Conservation (phyloP, 225 moss, liverwort and hornwort species). For the Sphagnum contortum region DNA sequence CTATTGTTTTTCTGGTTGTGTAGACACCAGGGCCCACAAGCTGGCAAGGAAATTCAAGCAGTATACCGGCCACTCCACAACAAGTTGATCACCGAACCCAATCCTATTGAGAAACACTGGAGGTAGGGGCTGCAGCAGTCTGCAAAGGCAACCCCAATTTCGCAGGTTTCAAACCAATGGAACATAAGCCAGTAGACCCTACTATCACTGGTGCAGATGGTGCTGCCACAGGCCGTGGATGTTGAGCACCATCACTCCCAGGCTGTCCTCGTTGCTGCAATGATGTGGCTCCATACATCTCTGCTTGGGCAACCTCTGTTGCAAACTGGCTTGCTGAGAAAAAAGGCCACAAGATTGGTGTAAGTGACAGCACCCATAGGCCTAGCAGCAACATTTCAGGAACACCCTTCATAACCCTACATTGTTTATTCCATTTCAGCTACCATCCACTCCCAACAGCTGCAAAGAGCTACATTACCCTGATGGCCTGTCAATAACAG, state of each 20-base stretch:
- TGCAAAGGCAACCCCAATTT: not conserved
- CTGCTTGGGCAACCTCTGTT: constrained; percentile 19
- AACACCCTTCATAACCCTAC: no score
- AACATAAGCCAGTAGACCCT: not conserved
- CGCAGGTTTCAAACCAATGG: not conserved
- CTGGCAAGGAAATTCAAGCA: no score
- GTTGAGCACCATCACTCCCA: constrained; percentile 14
- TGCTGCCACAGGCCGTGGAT: constrained; percentile 3
- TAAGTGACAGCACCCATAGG: no score
- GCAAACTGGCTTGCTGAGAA: constrained; percentile 34
- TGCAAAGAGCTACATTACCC: no score
- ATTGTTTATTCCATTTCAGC: no score
- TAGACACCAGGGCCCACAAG: no score
- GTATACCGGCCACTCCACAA: no score
- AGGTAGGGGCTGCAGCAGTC: constrained; percentile 1
- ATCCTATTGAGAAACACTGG: not conserved
- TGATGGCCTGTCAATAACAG: no score
- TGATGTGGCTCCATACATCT: constrained; percentile 19
- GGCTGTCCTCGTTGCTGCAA: constrained; percentile 17
- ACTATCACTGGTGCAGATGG: not conserved
- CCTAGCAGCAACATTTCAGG: no score
- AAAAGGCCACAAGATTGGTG: not conserved
- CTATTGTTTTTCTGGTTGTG: no score
- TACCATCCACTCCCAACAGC: no score
- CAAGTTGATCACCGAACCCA: no score